A percentile compares a stretch with the other conserved stretches of the same genome.
Evolutionary conservation across 129 eudicot species (phyloP).

Genomic region (Centella asiatica): DNA sequence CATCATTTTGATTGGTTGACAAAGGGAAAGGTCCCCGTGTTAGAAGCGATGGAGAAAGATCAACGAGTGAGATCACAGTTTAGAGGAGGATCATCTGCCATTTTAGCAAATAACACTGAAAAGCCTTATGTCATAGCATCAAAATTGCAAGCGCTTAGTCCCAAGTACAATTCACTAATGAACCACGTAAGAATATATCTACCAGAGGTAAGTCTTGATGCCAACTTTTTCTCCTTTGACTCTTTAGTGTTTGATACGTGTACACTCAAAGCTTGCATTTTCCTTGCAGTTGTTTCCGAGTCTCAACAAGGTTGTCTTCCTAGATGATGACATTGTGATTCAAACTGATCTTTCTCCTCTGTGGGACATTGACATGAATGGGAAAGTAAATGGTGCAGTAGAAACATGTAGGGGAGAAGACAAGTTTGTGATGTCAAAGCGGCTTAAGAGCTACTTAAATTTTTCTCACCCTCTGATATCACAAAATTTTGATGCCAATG

Average conservation of each 20-base stretch:
- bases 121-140: slow-evolving; percentile 77
- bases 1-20: slow-evolving; percentile 96
- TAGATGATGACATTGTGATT: slow-evolving; percentile 87
- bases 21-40: slow-evolving; percentile 79
- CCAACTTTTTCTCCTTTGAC: not conserved
- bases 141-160: slow-evolving; percentile 76
- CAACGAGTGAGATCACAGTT: slow-evolving; percentile 65
- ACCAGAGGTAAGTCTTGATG: slow-evolving; percentile 57
- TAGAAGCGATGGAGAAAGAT: slow-evolving; percentile 94
- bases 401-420: slow-evolving; percentile 76
- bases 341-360: slow-evolving; percentile 79
- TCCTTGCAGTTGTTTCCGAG: slow-evolving; percentile 81
- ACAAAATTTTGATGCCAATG: slow-evolving; percentile 56
- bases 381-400: slow-evolving; percentile 91
- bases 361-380: slow-evolving; percentile 84
- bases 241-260: not conserved
- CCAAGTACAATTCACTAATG: slow-evolving; percentile 76
- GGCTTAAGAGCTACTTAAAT: slow-evolving; percentile 67
- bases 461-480: slow-evolving; percentile 84
- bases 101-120: slow-evolving; percentile 69
- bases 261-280: not conserved
- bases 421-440: slow-evolving; percentile 81
- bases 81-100: slow-evolving; percentile 85
- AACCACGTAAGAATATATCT: slow-evolving; percentile 75
- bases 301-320: slow-evolving; percentile 62